Evolutionary conservation across 208 protist genomes (phyloP).

Genomic region (Naegleria fowleri): DNA sequence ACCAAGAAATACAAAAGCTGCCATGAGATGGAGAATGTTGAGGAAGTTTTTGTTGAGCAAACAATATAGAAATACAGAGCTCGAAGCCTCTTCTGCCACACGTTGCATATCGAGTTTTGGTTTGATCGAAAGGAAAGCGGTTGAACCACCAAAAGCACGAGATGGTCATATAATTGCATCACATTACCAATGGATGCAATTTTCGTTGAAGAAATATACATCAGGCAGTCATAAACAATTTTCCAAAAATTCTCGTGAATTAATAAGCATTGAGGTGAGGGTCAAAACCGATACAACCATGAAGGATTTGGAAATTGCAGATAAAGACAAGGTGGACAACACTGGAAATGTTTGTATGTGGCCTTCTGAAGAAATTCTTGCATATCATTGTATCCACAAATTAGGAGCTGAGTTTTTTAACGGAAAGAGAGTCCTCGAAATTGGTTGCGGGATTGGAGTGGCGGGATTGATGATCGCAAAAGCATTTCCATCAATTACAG

Average conservation of each 20-base stretch:
- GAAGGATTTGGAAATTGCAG: not conserved
- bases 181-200: not conserved
- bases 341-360: not conserved
- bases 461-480: not conserved
- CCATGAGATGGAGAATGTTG: not conserved
- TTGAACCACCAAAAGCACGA: not conserved
- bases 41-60: not conserved
- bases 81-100: not conserved
- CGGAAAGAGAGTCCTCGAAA: not conserved
- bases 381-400: not conserved
- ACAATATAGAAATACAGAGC: not conserved
- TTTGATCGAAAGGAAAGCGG: not conserved
- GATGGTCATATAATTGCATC: not conserved
- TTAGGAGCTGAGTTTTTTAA: not conserved
- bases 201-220: not conserved
- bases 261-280: not conserved
- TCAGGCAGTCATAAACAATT: too few species aligned
- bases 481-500: not conserved
- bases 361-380: not conserved
- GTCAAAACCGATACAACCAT: not conserved
- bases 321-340: not conserved
- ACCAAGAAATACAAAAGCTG: not conserved
- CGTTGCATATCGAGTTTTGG: not conserved
- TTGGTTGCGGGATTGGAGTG: not conserved
- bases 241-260: not conserved